Conservation (phyloP, 805 yeast genomes). For the Candida peoriensis region DNA sequence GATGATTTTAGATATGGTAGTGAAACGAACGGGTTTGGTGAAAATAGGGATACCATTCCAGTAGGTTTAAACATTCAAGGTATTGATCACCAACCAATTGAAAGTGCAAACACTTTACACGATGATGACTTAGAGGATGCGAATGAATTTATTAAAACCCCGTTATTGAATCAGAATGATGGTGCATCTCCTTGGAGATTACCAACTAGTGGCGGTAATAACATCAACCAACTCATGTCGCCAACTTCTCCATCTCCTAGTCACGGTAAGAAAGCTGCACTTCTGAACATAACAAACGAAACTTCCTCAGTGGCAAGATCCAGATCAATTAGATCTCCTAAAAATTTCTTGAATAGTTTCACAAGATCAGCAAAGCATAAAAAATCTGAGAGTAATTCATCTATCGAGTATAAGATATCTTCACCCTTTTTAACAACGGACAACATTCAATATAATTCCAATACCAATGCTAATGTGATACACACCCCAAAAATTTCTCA, state of each 20-base stretch:
- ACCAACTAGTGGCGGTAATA: neutral
- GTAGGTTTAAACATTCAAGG: conserved; percentile 20
- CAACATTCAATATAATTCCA: conserved; percentile 8
- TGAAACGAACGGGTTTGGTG: conserved; percentile 16
- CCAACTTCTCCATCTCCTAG: conserved; percentile 7
- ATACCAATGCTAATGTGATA: conserved; percentile 11
- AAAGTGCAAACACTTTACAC: neutral
- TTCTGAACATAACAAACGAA: conserved; percentile 3
- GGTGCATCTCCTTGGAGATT: neutral
- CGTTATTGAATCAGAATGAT: neutral
- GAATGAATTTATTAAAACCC: neutral
- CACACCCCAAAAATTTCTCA: conserved; percentile 3
- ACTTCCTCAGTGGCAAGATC: conserved; percentile 9
- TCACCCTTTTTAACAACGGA: conserved; percentile 17
- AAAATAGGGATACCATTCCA: conserved; percentile 17
- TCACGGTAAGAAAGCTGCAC: neutral
- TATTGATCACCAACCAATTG: neutral
- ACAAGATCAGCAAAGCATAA: conserved; percentile 20
- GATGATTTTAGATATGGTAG: conserved; percentile 6
- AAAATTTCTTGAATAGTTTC: conserved; percentile 17
- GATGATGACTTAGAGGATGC: neutral
- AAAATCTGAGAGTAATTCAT: conserved; percentile 21
- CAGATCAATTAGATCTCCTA: conserved; percentile 24
- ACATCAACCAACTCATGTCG: conserved; percentile 7
- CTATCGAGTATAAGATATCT: conserved; percentile 21